Conservation (phyloP, 208 protist species). For the Leishmania lainsoni region DNA sequence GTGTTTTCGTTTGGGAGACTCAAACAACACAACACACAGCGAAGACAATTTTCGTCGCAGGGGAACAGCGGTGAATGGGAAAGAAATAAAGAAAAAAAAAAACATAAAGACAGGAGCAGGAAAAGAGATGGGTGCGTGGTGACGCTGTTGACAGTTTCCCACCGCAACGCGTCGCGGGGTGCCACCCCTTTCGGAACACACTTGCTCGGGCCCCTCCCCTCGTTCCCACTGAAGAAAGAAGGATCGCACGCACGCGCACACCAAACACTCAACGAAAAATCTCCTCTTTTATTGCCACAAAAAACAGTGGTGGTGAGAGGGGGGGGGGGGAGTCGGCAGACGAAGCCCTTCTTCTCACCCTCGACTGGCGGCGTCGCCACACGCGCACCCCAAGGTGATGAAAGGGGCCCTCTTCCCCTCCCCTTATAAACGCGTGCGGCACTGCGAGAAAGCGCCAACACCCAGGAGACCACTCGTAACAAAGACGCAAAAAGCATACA, state of each 20-base stretch:
- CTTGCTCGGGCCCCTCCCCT: no score
- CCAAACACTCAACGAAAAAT: no score
- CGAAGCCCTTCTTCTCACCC: no score
- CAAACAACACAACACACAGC: background rate
- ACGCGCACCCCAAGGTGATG: background rate
- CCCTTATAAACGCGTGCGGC: background rate
- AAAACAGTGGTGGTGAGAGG: no score
- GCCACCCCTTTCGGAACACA: background rate
- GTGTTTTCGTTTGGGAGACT: background rate
- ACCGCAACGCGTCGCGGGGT: background rate
- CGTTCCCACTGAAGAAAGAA: background rate
- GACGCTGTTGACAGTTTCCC: background rate
- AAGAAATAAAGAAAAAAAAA: background rate
- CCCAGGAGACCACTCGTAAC: background rate
- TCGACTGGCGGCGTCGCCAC: no score
- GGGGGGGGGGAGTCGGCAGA: no score
- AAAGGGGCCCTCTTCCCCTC: background rate
- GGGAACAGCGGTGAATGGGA: no score
- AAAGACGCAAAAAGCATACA: background rate
- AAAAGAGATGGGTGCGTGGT: background rate
- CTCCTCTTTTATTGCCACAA: no score
- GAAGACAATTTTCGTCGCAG: no score
- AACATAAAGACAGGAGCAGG: background rate
- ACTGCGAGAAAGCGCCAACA: background rate
- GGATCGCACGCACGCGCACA: no score